Base-by-base conservation (phyloP, 164 flowering plant species). In the Piper longum region DNA sequence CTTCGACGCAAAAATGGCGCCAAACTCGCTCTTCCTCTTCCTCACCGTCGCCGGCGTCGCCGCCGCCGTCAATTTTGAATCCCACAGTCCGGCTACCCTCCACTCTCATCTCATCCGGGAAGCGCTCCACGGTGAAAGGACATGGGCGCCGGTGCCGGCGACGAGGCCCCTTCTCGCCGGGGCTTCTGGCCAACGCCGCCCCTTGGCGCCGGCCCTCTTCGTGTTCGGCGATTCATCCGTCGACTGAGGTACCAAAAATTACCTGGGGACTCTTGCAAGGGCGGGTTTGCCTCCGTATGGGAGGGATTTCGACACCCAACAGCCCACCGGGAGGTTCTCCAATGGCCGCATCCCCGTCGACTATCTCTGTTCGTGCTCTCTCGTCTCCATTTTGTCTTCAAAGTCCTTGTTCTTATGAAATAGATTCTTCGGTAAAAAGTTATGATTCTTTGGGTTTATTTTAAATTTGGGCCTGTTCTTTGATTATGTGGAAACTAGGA, bases 261-360 rank as follows among this genome's bases (percentile, higher is more conserved):
- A 66, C 69, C 88, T 89, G 14, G 82, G 79, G 0, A 88, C 96
- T 2, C 76, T 93, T 16, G 96, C 96, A 13, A 87, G 85, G 1
- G 93, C 97, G 4, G 83, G 86, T 75, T 78, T 73, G 17, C 76
- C 62, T 43, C 97, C 98, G 0, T 93, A 89, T 40, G 98, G 97
- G 1, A 73, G 95, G 61, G 98, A 92, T 67, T 92, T 92, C 66
- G 98, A 92, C 52, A 85, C 96, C 11, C 88, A 83, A 62, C 62
- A 16, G 7, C 96, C 98, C 3, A 92, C 96, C 12, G 98, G 98
- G 4, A 75, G 97, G 40, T 89, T 93, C 81, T 80, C 82, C 62
- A 89, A 93, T 75, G 96, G 98, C 41, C 79, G 96, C 65, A 83
- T 84, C 62, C 86, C 93, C 0, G 96, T 90, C 43, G 95, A 86